A percentile compares a stretch with the other conserved stretches of the same genome.
phyloP scores from a whole-genome alignment of 305 asterid genomes.

The Nicotiana rustica region DNA sequence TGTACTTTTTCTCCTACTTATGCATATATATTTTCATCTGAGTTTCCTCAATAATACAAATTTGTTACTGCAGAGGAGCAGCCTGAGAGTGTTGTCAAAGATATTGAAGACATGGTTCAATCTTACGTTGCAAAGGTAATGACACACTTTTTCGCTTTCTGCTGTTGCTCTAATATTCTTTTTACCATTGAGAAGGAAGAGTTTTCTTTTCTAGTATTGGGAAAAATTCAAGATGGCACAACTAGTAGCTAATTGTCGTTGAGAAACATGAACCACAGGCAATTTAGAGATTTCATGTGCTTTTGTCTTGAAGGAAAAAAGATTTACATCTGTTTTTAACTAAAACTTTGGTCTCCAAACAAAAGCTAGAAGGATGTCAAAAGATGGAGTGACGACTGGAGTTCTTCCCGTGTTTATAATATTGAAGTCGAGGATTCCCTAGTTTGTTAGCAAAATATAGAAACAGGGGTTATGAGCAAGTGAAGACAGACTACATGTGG shows the following conservation, averaged over 20 bases:
- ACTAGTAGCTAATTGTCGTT: neutral
- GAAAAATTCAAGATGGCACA: neutral
- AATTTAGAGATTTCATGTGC: neutral
- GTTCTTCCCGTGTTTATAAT: neutral
- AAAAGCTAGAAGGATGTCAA: constrained; percentile 12
- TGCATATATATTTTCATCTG: constrained; percentile 21
- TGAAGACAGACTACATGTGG: neutral
- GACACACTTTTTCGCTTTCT: constrained; percentile 23
- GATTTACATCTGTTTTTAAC: neutral
- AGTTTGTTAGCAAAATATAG: neutral
- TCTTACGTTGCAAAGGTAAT: constrained; percentile 81
- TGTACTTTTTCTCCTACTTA: constrained; percentile 14
- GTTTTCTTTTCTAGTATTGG: neutral
- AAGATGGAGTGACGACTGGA: neutral
- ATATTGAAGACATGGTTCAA: constrained; percentile 90
- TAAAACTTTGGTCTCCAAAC: constrained; percentile 3
- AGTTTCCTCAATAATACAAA: constrained; percentile 36
- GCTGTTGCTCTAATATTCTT: neutral
- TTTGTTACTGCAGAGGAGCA: constrained; percentile 78
- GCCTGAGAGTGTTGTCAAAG: constrained; percentile 83
- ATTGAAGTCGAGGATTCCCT: neutral
- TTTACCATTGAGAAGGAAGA: neutral
- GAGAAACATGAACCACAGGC: neutral
- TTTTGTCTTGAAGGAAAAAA: neutral
- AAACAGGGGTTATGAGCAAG: neutral